phyloP scores from a whole-genome alignment of 441 rosid species.

The Metrosideros polymorpha region DNA sequence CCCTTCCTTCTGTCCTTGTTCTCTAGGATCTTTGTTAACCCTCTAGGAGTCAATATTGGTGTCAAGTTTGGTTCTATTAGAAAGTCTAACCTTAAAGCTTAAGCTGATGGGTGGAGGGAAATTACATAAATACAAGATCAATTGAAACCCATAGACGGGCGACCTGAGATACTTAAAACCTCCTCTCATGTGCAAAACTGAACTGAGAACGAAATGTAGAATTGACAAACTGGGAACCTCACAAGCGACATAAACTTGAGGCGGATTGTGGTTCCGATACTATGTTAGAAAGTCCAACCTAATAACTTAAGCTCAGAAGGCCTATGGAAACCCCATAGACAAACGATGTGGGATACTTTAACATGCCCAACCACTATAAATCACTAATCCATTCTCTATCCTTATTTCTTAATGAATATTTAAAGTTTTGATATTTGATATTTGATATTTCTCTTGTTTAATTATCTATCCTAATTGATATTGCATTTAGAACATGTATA shows the following conservation, averaged over 20 bases:
- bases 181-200: not conserved
- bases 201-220: not conserved
- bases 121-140: not conserved
- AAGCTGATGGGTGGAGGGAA: not conserved
- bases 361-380: not conserved
- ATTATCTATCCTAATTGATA: not conserved
- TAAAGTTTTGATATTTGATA: not conserved
- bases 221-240: not conserved
- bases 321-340: not conserved
- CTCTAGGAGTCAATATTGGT: not conserved
- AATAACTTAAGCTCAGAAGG: not conserved
- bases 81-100: not conserved
- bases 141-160: not conserved
- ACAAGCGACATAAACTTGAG: not conserved
- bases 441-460: not conserved
- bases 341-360: not conserved
- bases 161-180: not conserved
- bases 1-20: not conserved
- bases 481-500: not conserved
- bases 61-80: not conserved
- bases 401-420: not conserved
- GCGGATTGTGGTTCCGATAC: not conserved
- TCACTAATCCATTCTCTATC: not conserved
- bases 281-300: not conserved
- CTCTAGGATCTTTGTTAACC: not conserved